A percentile compares a stretch with the other conserved stretches of the same genome.
These are phyloP conservation scores for Breviolum minutum DNA, from an alignment of 73 alveolate genomes.

Conservation along the genomic window DNA sequence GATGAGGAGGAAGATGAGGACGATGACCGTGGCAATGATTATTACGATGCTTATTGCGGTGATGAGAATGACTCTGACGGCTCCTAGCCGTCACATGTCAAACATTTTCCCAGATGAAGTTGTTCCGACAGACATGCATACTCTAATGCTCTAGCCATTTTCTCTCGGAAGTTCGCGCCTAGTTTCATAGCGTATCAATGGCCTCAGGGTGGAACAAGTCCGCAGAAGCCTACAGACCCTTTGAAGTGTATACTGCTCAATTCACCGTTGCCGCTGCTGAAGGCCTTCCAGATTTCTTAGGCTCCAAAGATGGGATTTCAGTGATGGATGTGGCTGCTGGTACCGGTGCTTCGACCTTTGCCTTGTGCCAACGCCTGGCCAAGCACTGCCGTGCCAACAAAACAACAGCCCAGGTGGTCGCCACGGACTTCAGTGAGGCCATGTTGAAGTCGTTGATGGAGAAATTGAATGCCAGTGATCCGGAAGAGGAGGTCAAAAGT, in stretches of 20 bases:
- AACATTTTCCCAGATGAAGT: too few species aligned
- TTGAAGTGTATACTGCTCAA: slow-evolving; percentile 55
- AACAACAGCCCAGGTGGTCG: neutral
- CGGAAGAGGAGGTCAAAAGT: neutral
- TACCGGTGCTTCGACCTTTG: slow-evolving; percentile 64
- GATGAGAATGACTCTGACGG: too few species aligned
- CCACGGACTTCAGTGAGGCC: slow-evolving; percentile 70
- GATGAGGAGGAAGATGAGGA: too few species aligned
- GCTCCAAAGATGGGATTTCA: neutral
- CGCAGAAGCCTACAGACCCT: slow-evolving; percentile 37
- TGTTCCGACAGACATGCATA: too few species aligned
- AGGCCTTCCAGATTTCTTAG: neutral
- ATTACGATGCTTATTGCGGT: too few species aligned
- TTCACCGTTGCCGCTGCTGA: slow-evolving; percentile 31
- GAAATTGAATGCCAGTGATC: neutral
- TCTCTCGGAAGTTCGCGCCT: too few species aligned
- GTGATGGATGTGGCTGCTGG: slow-evolving; percentile 65
- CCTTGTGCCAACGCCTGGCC: neutral
- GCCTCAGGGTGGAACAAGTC: slow-evolving; percentile 7
- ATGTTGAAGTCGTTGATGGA: slow-evolving; percentile 5
- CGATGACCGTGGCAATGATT: too few species aligned
- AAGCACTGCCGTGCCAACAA: neutral
- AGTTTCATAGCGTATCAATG: too few species aligned
- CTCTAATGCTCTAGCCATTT: too few species aligned
- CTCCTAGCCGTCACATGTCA: too few species aligned